Evolutionary conservation across 2,329 filamentous ascomycete species (phyloP).

Genomic region (Chlorencoelia australis): DNA sequence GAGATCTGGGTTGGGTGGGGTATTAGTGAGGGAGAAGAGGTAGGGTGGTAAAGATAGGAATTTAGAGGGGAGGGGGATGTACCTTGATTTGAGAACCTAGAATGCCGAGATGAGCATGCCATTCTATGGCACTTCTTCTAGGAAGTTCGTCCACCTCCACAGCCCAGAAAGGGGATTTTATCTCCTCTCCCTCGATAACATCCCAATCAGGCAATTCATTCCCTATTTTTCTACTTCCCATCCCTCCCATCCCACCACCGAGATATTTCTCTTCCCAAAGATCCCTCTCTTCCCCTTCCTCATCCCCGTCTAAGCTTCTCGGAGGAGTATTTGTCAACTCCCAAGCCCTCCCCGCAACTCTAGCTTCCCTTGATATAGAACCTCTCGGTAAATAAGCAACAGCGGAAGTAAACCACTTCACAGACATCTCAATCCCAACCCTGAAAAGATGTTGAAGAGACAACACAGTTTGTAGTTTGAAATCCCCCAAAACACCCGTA

Average conservation of each 20-base stretch:
- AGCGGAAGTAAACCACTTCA: slow-evolving; percentile 65
- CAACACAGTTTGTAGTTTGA: slow-evolving; percentile 53
- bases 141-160: slow-evolving; percentile 72
- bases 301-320: slow-evolving; percentile 39
- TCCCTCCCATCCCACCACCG: slow-evolving; percentile 29
- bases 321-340: slow-evolving; percentile 18
- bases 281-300: slow-evolving; percentile 43
- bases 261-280: slow-evolving; percentile 60
- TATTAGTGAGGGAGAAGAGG: not conserved
- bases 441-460: slow-evolving; percentile 85
- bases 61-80: not conserved
- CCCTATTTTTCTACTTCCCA: slow-evolving; percentile 14
- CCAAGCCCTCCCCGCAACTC: slow-evolving; percentile 40
- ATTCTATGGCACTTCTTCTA: slow-evolving; percentile 66
- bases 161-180: slow-evolving; percentile 59
- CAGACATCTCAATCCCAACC: slow-evolving; percentile 61
- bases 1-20: not conserved
- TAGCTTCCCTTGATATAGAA: slow-evolving; percentile 27
- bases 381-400: slow-evolving; percentile 58
- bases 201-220: slow-evolving; percentile 41
- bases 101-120: slow-evolving; percentile 62
- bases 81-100: slow-evolving; percentile 14
- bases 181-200: slow-evolving; percentile 27
- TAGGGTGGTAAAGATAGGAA: not conserved
- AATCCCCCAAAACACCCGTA: slow-evolving; percentile 16